These are phyloP conservation scores for Zasmidium cellare DNA, from an alignment of 2,329 filamentous ascomycete genomes.

Conservation along the genomic window DNA sequence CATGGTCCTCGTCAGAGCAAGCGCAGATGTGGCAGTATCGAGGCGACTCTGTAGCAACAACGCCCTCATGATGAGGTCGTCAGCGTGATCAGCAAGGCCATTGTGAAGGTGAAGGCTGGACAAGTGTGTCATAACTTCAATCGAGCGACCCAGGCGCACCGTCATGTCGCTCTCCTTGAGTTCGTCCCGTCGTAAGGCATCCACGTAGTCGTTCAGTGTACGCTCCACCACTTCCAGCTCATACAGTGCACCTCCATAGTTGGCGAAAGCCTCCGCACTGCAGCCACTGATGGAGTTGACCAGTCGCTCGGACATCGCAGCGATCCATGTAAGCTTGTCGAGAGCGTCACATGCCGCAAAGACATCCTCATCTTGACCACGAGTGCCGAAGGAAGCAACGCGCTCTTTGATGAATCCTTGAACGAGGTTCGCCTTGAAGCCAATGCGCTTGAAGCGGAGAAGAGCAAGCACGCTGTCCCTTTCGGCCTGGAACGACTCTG, in stretches of 20 bases:
- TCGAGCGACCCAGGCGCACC: slow-evolving; percentile 75
- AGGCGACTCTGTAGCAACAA: slow-evolving; percentile 76
- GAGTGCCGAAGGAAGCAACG: slow-evolving; percentile 65
- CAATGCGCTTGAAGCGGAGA: slow-evolving; percentile 81
- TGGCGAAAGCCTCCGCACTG: slow-evolving; percentile 73
- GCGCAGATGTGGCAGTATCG: slow-evolving; percentile 70
- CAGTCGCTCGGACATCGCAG: slow-evolving; percentile 80
- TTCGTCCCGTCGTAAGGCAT: slow-evolving; percentile 78
- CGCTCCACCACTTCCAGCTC: slow-evolving; percentile 92
- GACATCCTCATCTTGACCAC: slow-evolving; percentile 72
- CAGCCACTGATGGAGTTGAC: slow-evolving; percentile 77
- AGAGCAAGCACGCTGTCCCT: slow-evolving; percentile 85
- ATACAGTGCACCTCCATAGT: slow-evolving; percentile 75
- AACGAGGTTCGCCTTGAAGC: slow-evolving; percentile 82
- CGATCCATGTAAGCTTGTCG: slow-evolving; percentile 83
- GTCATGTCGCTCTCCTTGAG: slow-evolving; percentile 82
- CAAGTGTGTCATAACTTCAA: slow-evolving; percentile 83
- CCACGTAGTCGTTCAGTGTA: slow-evolving; percentile 84
- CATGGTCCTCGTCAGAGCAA: slow-evolving; percentile 64
- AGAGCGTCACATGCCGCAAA: slow-evolving; percentile 78
- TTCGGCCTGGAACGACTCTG: slow-evolving; percentile 78
- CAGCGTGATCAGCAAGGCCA: slow-evolving; percentile 71
- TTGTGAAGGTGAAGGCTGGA: slow-evolving; percentile 75
- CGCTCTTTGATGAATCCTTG: slow-evolving; percentile 77
- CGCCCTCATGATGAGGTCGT: slow-evolving; percentile 76